Conservation (phyloP, 345 rosid genomes). For the Hypericum androsaemum region DNA sequence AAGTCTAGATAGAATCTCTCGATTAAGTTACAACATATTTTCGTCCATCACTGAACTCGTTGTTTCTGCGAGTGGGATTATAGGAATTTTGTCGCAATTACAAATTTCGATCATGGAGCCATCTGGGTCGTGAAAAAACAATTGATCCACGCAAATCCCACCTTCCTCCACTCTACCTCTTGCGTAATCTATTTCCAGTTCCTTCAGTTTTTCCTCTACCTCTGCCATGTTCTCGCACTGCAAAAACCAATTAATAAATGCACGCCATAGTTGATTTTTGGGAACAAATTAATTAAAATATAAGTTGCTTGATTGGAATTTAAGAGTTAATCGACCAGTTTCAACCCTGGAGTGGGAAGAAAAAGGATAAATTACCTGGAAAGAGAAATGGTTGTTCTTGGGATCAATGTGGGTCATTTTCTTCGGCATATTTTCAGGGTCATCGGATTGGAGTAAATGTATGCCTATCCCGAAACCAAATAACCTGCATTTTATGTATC, state of each 20-base stretch:
- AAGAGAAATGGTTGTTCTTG: slow-evolving; percentile 66
- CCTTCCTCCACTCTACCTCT: slow-evolving; percentile 70
- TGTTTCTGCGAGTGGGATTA: slow-evolving; percentile 52
- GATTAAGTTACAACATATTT: too few species aligned
- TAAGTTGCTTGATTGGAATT: too few species aligned
- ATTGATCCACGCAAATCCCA: slow-evolving; percentile 65
- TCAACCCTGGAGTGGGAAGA: neutral
- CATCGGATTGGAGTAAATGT: slow-evolving; percentile 48
- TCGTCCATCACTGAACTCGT: too few species aligned
- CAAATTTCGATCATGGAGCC: slow-evolving; percentile 92
- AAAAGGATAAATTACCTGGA: slow-evolving; percentile 39
- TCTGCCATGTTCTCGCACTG: slow-evolving; percentile 78
- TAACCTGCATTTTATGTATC: slow-evolving; percentile 36
- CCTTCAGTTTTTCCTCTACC: slow-evolving; percentile 66
- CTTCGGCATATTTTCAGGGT: slow-evolving; percentile 45
- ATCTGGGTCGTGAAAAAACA: slow-evolving; percentile 93
- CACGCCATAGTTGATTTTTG: neutral
- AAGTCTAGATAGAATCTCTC: too few species aligned
- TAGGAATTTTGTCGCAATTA: slow-evolving; percentile 74
- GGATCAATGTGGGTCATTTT: slow-evolving; percentile 35
- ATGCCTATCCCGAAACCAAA: slow-evolving; percentile 63
- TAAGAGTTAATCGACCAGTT: neutral
- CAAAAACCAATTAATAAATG: neutral
- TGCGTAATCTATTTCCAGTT: slow-evolving; percentile 48
- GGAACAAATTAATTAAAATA: too few species aligned